Evolutionary conservation across 345 rosid species (phyloP).

Genomic region (Rhodomyrtus tomentosa): DNA sequence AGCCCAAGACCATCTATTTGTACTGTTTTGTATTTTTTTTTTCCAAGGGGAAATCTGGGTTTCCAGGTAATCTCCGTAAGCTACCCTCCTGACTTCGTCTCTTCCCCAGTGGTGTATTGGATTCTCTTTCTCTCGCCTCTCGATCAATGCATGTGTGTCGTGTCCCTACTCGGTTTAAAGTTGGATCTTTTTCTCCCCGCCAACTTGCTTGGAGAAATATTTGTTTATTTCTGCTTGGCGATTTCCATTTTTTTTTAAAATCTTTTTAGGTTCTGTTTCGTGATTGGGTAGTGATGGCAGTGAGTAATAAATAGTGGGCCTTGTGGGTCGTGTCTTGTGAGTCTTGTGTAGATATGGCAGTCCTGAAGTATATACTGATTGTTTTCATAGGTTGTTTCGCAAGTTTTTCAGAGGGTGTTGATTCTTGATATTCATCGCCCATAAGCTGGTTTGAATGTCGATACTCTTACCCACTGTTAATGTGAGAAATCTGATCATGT

Average conservation of each 20-base stretch:
- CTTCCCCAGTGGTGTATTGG: neutral
- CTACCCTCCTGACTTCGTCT: neutral
- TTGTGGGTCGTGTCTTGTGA: neutral
- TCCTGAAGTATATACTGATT: neutral
- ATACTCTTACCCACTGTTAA: neutral
- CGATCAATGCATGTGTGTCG: neutral
- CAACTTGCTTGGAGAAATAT: neutral
- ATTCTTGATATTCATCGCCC: neutral
- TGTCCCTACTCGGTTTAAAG: neutral
- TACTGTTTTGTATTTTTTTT: neutral
- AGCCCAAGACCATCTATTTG: neutral
- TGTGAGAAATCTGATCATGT: neutral
- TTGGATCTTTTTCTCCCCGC: neutral
- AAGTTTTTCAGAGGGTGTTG: neutral
- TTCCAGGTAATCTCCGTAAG: constrained; percentile 5
- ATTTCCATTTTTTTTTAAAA: neutral
- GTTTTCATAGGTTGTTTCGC: neutral
- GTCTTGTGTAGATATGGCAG: neutral
- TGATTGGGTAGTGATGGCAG: neutral
- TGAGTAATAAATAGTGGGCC: neutral
- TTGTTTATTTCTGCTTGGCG: neutral
- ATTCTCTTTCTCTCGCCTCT: neutral
- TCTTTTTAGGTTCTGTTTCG: neutral
- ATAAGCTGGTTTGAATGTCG: neutral
- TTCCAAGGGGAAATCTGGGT: neutral